These are phyloP conservation scores for Cyberlindnera xishuangbannaensis DNA, from an alignment of 805 yeast species.

Conservation along the genomic window DNA sequence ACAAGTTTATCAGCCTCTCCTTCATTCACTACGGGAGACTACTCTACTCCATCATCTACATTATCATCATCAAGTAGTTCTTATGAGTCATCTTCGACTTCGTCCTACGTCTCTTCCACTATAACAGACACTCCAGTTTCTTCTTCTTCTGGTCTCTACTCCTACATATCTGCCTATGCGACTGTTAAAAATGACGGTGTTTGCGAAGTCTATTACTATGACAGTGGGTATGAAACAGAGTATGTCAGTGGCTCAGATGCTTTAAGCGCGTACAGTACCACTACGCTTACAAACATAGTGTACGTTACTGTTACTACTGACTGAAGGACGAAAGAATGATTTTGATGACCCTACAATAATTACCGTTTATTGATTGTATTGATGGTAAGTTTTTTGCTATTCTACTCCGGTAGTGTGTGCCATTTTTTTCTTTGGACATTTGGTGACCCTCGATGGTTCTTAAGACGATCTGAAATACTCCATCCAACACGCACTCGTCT, in stretches of 20 bases:
- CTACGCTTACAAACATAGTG: conserved; percentile 22
- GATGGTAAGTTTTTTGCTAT: not conserved
- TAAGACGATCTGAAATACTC: too few relatives aligned
- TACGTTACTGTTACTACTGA: conserved; percentile 18
- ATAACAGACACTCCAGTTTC: not conserved
- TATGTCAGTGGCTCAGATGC: conserved; percentile 26
- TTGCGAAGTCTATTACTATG: conserved; percentile 25
- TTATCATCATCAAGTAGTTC: conserved; percentile 2
- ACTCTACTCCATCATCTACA: conserved; percentile 4
- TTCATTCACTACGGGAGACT: not conserved
- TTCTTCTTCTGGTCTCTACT: conserved; percentile 1
- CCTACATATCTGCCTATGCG: conserved; percentile 15
- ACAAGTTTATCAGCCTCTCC: not conserved
- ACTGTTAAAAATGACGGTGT: conserved; percentile 22
- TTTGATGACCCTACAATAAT: not conserved
- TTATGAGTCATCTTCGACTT: conserved; percentile 1
- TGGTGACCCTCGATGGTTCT: conserved; percentile 10
- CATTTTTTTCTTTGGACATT: not conserved
- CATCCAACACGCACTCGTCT: too few relatives aligned
- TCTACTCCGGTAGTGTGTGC: not conserved
- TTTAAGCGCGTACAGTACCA: conserved; percentile 23
- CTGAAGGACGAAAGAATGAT: not conserved
- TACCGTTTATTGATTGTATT: not conserved
- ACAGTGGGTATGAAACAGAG: conserved; percentile 14
- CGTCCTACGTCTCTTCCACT: conserved; percentile 1